A percentile compares a stretch with the other conserved stretches of the same genome.
phyloP scores from a whole-genome alignment of 495 filamentous ascomycete genomes.

The Aspergillus nanangensis region DNA sequence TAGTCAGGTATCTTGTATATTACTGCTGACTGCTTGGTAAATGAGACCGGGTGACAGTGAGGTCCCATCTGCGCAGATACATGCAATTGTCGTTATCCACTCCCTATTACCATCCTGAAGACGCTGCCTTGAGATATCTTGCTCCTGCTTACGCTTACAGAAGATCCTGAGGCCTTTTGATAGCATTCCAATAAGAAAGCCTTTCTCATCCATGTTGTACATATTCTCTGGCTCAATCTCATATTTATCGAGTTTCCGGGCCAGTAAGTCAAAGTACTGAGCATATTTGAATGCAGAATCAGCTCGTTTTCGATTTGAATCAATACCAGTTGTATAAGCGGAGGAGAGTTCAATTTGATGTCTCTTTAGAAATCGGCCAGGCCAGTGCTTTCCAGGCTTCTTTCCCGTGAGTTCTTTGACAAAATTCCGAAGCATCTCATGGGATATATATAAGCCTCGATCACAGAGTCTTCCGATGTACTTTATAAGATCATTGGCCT shows the following conservation, averaged over 20 bases:
- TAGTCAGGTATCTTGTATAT: constrained; percentile 2
- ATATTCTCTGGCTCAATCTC: background rate
- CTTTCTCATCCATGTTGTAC: constrained; percentile 4
- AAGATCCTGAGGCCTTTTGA: constrained; percentile 8
- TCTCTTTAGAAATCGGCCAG: no score
- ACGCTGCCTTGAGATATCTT: background rate
- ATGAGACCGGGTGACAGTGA: constrained; percentile 2
- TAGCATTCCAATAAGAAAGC: no score
- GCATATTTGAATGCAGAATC: background rate
- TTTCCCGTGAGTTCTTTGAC: background rate
- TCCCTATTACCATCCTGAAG: constrained; percentile 8
- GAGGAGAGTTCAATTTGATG: background rate
- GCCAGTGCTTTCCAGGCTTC: background rate
- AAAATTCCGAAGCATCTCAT: no score
- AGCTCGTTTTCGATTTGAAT: no score
- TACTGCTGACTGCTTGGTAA: background rate
- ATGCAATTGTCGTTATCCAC: constrained; percentile 7
- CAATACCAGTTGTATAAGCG: background rate
- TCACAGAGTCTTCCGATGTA: background rate
- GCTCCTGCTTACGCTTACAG: background rate
- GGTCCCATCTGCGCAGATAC: constrained; percentile 3
- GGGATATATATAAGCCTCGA: background rate
- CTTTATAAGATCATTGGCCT: background rate
- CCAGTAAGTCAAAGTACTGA: background rate
- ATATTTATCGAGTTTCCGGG: background rate